Conservation (phyloP, 495 filamentous ascomycete species). For the Thermothielavioides terrestris region DNA sequence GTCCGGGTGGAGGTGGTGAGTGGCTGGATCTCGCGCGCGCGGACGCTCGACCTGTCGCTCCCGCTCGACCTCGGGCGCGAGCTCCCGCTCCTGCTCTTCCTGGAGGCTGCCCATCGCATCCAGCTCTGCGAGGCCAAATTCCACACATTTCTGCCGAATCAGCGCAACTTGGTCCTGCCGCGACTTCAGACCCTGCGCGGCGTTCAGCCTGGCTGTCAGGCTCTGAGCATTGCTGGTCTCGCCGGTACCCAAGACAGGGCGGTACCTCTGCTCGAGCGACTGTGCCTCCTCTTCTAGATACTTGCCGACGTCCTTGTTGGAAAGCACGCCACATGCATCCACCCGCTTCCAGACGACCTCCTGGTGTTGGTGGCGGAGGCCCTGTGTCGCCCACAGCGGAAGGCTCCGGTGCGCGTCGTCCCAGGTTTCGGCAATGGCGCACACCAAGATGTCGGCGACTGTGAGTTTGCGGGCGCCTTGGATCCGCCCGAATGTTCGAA, state of each 20-base stretch:
- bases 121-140: conserved; percentile 11
- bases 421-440: conserved; percentile 3
- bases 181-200: neutral
- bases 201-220: neutral
- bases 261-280: conserved; percentile 19
- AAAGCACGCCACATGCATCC: neutral
- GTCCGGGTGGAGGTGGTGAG: conserved; percentile 40
- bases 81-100: conserved; percentile 65
- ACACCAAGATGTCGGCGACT: neutral
- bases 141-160: conserved; percentile 41
- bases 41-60: conserved; percentile 50
- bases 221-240: neutral
- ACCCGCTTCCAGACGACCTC: neutral
- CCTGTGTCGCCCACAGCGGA: conserved; percentile 1
- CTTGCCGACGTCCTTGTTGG: conserved; percentile 21
- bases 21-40: conserved; percentile 21
- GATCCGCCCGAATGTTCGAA: conserved; percentile 10
- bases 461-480: conserved; percentile 8
- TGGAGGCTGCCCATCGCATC: conserved; percentile 29
- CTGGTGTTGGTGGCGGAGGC: conserved; percentile 3
- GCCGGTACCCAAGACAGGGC: neutral
- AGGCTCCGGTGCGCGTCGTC: conserved; percentile 1
- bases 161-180: conserved; percentile 41
- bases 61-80: conserved; percentile 53
- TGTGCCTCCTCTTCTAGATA: conserved; percentile 37